phyloP scores from a whole-genome alignment of 495 filamentous ascomycete genomes.

The Penicillium tannophilum region DNA sequence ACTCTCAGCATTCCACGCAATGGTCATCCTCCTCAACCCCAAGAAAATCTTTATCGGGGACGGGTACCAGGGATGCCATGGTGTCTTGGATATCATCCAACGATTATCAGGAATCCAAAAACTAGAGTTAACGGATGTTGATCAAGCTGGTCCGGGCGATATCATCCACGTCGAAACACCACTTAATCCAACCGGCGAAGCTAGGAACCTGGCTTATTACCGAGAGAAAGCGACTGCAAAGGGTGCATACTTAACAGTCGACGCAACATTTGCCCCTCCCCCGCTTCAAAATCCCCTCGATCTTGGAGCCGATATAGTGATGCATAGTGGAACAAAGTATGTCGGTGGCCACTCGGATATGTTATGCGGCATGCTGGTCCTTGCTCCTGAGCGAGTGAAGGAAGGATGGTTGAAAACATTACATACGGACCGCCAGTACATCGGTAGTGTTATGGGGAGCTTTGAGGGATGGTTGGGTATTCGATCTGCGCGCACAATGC shows the following conservation, averaged over 20 bases:
- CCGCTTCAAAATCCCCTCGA: conserved; percentile 80
- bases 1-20: conserved; percentile 82
- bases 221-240: conserved; percentile 66
- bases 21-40: conserved; percentile 74
- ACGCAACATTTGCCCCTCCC: conserved; percentile 91
- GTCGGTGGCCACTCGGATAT: conserved; percentile 94
- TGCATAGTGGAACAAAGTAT: conserved; percentile 94
- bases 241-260: conserved; percentile 76
- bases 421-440: conserved; percentile 61
- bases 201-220: conserved; percentile 65
- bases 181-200: conserved; percentile 82
- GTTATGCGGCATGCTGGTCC: conserved; percentile 78
- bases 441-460: conserved; percentile 86
- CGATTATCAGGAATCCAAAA: conserved; percentile 68
- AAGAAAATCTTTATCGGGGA: conserved; percentile 72
- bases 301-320: conserved; percentile 76
- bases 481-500: conserved; percentile 78
- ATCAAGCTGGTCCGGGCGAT: conserved; percentile 68
- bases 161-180: conserved; percentile 89
- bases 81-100: conserved; percentile 66
- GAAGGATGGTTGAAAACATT: conserved; percentile 57
- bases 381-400: conserved; percentile 41
- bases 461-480: conserved; percentile 91
- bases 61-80: conserved; percentile 92
- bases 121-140: conserved; percentile 61